phyloP scores from a whole-genome alignment of 148 eudicot species.

The Rhododendron henanense region DNA sequence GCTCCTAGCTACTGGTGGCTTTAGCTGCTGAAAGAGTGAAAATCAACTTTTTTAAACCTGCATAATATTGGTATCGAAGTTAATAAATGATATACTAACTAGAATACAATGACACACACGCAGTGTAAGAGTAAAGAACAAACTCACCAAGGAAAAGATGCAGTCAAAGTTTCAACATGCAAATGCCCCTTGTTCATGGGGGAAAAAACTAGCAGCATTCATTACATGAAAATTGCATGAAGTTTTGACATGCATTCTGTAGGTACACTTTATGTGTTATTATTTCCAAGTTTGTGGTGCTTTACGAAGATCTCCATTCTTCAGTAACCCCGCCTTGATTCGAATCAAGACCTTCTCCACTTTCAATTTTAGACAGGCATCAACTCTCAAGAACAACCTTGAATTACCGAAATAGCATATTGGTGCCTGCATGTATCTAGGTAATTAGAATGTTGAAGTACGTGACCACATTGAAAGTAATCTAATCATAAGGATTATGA shows the following conservation, averaged over 20 bases:
- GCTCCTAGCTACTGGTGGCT: conserved; percentile 6
- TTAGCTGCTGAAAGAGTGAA: neutral
- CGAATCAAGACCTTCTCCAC: neutral
- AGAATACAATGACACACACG: neutral
- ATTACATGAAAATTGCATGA: neutral
- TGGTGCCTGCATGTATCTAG: neutral
- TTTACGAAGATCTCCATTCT: neutral
- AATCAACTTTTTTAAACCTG: neutral
- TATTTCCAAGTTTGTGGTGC: neutral
- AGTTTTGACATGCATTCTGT: neutral
- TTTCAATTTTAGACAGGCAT: neutral
- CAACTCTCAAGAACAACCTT: neutral
- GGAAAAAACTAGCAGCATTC: neutral
- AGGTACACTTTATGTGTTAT: neutral
- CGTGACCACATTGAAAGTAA: neutral
- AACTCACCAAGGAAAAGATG: neutral
- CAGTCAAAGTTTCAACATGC: neutral
- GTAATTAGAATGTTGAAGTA: neutral
- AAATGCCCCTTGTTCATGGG: neutral
- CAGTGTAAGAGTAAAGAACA: neutral
- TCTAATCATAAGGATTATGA: neutral
- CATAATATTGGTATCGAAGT: neutral
- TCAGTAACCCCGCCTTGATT: neutral
- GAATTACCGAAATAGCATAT: neutral
- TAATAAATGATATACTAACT: neutral